Evolutionary conservation across 2,329 filamentous ascomycete genomes (phyloP), one percentile per base, ranked within the genome.

Genomic region (Clonostachys chloroleuca): DNA sequence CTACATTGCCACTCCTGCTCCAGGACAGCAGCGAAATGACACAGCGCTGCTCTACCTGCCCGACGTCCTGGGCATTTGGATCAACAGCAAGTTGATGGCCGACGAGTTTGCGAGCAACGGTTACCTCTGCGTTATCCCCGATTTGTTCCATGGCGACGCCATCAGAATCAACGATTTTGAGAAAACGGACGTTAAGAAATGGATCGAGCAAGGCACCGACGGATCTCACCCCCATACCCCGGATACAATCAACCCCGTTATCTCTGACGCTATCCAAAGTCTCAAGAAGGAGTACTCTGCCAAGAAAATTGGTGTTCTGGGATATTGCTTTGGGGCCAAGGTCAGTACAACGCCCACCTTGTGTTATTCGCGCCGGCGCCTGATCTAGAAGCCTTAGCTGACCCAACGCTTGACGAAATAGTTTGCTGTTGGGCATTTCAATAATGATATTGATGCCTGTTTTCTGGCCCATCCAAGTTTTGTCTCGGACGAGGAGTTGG

Each of bases 381-480:
- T 4, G 9, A 5, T 13, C 24, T 7, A 16, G 12, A 35, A 16
- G 8, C 41, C 45, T 45, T 6, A 33, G 24, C 8, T 17, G 3
- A 20, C 1, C 30, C 1, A 47, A 24, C 2, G 7, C 6, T 24
- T 24, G 24, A 84, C 77, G 24, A 24, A 24, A 24, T 24, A 24
- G 24, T 89, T 86, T 59, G 80, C 87, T 14, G 75, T 75, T 48
- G 80, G 89, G 37, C 86, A 83, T 69, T 74, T 74, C 66, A 73
- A 75, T 47, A 60, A 73, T 48, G 81, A 81, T 52, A 75, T 92
- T 54, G 75, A 88, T 46, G 87, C 79, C 46, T 89, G 86, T 37
- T 94, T 77, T 67, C 67, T 81, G 16, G 89, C 88, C 2, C 89
- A 94, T 65, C 89, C 89, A 1, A 87, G 82, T 24, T 91, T 91